A percentile compares a stretch with the other conserved stretches of the same genome.
These are phyloP conservation scores for Suhomyces sp. DNA, from an alignment of 805 yeast genomes.

Conservation along the genomic window DNA sequence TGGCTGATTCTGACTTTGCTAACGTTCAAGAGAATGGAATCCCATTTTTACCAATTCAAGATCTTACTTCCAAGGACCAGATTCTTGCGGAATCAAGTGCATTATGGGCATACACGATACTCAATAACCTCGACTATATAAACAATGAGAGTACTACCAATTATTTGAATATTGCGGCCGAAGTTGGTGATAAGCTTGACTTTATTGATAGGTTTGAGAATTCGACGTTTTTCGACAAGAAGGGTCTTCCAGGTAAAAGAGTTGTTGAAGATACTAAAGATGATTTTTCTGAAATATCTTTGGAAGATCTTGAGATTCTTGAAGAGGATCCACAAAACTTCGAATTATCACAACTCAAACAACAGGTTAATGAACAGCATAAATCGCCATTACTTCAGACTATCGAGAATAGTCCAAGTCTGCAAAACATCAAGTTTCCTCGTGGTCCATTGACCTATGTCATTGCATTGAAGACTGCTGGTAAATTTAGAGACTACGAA, in stretches of 20 bases:
- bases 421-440: slow-evolving; percentile 11
- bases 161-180: slow-evolving; percentile 49
- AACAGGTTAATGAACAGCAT: slow-evolving; percentile 5
- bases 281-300: neutral
- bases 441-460: slow-evolving; percentile 51
- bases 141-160: slow-evolving; percentile 46
- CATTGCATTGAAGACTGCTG: slow-evolving; percentile 66
- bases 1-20: slow-evolving; percentile 40
- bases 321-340: no score
- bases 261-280: slow-evolving; percentile 1
- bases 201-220: slow-evolving; percentile 33
- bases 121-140: slow-evolving; percentile 44
- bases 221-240: slow-evolving; percentile 28
- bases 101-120: slow-evolving; percentile 57
- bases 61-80: slow-evolving; percentile 38
- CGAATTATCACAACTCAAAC: neutral
- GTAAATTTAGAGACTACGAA: slow-evolving; percentile 48
- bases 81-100: slow-evolving; percentile 78
- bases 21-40: slow-evolving; percentile 33
- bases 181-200: slow-evolving; percentile 32
- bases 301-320: neutral
- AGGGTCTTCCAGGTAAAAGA: slow-evolving; percentile 18
- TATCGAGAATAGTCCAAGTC: slow-evolving; percentile 2
- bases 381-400: slow-evolving; percentile 23
- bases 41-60: slow-evolving; percentile 69